Conservation (phyloP, 768 basidiomycete genomes). For the Podaxis sp. region DNA sequence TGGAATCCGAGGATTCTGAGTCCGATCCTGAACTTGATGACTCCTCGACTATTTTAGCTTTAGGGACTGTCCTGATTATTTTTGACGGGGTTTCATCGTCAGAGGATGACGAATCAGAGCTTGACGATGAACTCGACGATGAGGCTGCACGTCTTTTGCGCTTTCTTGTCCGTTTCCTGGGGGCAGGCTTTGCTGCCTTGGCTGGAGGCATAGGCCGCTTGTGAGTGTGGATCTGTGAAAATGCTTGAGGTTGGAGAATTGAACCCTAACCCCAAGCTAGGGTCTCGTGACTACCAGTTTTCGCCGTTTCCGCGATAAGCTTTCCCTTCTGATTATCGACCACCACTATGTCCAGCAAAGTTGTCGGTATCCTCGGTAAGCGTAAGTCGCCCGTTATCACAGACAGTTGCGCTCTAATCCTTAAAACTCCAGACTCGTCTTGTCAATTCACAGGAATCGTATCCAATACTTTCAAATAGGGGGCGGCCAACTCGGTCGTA, state of each 20-base stretch:
- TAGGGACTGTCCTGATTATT: slow-evolving; percentile 13
- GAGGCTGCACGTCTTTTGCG: slow-evolving; percentile 52
- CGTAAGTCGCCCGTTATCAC: slow-evolving; percentile 30
- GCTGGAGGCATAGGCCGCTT: slow-evolving; percentile 22
- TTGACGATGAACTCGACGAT: slow-evolving; percentile 44
- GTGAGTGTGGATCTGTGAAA: neutral
- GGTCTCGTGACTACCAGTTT: slow-evolving; percentile 3
- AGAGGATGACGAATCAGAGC: slow-evolving; percentile 31
- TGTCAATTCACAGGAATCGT: slow-evolving; percentile 10
- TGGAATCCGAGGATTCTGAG: slow-evolving; percentile 25
- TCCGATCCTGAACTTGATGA: slow-evolving; percentile 28
- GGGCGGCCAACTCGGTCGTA: slow-evolving; percentile 96
- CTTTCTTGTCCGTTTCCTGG: slow-evolving; percentile 52
- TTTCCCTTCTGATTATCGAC: neutral
- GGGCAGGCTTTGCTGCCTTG: slow-evolving; percentile 30
- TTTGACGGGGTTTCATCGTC: slow-evolving; percentile 20
- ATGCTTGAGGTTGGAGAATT: neutral
- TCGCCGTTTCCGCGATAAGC: neutral
- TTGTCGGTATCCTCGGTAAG: slow-evolving; percentile 55
- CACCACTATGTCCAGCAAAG: slow-evolving; percentile 40
- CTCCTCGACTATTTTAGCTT: slow-evolving; percentile 15
- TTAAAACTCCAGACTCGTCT: slow-evolving; percentile 14
- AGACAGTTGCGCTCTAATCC: slow-evolving; percentile 6
- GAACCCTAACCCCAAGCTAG: slow-evolving; percentile 9
- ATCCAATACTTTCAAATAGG: slow-evolving; percentile 47